A percentile compares a stretch with the other conserved stretches of the same genome.
These are phyloP conservation scores for Cymbopogon flexuosus DNA, from an alignment of 202 grass and related monocot genomes.

Conservation along the genomic window DNA sequence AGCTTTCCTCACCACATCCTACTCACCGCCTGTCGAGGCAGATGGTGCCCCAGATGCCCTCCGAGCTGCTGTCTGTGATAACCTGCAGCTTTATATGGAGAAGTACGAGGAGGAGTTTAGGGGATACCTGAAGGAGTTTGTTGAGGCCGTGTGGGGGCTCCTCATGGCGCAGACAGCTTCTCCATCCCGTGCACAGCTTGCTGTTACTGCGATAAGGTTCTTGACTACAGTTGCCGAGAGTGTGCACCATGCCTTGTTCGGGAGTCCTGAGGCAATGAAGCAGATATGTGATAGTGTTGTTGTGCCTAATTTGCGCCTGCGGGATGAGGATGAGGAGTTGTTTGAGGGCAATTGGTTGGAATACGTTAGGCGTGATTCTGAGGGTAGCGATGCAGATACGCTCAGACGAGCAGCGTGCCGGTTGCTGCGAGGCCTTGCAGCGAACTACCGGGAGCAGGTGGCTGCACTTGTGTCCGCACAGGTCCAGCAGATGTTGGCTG, in stretches of 20 bases:
- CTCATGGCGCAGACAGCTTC: conserved; percentile 53
- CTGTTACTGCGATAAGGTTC: conserved; percentile 83
- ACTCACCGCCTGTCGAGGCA: conserved; percentile 49
- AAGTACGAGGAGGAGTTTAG: conserved; percentile 96
- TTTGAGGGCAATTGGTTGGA: conserved; percentile 91
- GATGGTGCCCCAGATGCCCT: conserved; percentile 64
- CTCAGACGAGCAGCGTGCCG: conserved; percentile 77
- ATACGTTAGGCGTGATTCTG: conserved; percentile 86
- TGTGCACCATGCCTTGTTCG: conserved; percentile 79
- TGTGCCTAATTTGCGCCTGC: conserved; percentile 80
- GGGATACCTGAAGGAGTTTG: conserved; percentile 68
- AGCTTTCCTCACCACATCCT: conserved; percentile 69
- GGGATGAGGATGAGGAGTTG: conserved; percentile 87
- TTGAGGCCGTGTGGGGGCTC: conserved; percentile 81
- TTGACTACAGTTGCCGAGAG: conserved; percentile 92
- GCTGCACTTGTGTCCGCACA: conserved; percentile 58
- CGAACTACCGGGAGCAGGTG: conserved; percentile 83
- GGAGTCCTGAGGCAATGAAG: conserved; percentile 59
- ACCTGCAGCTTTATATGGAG: conserved; percentile 96
- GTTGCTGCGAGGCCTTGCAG: conserved; percentile 71
- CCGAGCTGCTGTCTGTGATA: conserved; percentile 74
- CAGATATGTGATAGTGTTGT: conserved; percentile 88
- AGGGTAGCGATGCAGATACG: conserved; percentile 85
- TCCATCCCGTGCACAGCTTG: conserved; percentile 56
- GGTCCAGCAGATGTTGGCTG: conserved; percentile 82